phyloP scores from a whole-genome alignment of 139 green algal genomes.

The Ulvella scutata region DNA sequence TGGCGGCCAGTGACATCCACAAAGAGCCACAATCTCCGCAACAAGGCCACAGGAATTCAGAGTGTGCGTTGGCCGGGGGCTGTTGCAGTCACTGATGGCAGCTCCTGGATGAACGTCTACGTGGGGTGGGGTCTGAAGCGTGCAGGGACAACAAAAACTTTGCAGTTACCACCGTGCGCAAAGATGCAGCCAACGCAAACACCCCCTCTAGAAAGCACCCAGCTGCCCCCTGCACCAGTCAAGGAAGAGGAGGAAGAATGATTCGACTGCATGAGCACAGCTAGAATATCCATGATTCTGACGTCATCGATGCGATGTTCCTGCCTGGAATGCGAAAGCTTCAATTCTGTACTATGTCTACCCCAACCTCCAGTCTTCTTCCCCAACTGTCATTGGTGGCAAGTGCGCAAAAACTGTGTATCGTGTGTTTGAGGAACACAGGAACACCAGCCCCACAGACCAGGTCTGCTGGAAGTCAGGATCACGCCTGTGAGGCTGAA shows the following conservation, averaged over 20 bases:
- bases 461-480: no score
- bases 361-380: no score
- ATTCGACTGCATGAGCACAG: no score
- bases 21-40: neutral
- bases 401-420: no score
- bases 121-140: neutral
- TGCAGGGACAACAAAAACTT: neutral
- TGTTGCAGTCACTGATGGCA: neutral
- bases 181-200: neutral
- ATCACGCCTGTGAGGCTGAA: no score
- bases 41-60: neutral
- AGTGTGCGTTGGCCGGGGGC: neutral
- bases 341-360: no score
- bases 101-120: neutral
- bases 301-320: no score
- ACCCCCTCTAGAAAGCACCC: neutral
- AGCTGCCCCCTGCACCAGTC: neutral
- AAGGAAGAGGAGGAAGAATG: neutral
- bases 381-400: no score
- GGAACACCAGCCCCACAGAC: no score
- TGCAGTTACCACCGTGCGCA: neutral
- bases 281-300: no score
- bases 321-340: no score
- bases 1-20: neutral
- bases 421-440: no score